These are phyloP conservation scores for Umbilicus rupestris DNA, from an alignment of 164 flowering plant species.

Conservation along the genomic window DNA sequence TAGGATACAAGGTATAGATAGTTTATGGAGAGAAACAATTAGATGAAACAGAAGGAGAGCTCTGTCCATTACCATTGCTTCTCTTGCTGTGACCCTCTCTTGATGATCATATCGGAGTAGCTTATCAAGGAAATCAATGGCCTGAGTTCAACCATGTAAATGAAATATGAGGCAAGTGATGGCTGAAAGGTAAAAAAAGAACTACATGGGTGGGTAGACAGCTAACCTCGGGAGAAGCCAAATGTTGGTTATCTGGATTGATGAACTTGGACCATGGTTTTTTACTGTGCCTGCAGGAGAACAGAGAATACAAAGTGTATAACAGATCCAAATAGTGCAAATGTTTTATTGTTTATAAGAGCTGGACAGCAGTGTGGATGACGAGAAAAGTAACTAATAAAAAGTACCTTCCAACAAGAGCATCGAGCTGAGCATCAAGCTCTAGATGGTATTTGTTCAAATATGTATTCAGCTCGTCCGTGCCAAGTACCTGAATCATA, in stretches of 20 bases:
- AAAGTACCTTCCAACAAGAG: conserved; percentile 78
- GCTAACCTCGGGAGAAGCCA: conserved; percentile 67
- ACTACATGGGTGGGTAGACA: background rate
- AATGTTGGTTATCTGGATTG: conserved; percentile 70
- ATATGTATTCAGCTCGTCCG: conserved; percentile 64
- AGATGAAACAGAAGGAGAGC: background rate
- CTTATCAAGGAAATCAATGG: conserved; percentile 88
- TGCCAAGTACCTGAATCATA: conserved; percentile 57
- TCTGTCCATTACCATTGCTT: conserved; percentile 60
- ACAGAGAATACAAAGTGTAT: background rate
- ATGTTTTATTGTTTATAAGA: background rate
- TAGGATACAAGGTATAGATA: background rate
- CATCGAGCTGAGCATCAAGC: conserved; percentile 69
- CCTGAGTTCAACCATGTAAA: conserved; percentile 28
- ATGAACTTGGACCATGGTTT: conserved; percentile 83
- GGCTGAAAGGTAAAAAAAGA: background rate
- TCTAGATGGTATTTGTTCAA: conserved; percentile 55
- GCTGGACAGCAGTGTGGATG: background rate
- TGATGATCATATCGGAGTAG: conserved; percentile 90
- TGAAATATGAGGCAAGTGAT: background rate
- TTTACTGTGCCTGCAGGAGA: conserved; percentile 65
- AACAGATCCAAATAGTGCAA: background rate
- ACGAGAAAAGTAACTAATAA: background rate
- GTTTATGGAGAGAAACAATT: too few relatives aligned
- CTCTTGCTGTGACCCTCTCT: conserved; percentile 75